Evolutionary conservation across 1,284 basidiomycete species (phyloP), one percentile per base, ranked within the genome.

Genomic region (Butyriboletus pseudospeciosus): DNA sequence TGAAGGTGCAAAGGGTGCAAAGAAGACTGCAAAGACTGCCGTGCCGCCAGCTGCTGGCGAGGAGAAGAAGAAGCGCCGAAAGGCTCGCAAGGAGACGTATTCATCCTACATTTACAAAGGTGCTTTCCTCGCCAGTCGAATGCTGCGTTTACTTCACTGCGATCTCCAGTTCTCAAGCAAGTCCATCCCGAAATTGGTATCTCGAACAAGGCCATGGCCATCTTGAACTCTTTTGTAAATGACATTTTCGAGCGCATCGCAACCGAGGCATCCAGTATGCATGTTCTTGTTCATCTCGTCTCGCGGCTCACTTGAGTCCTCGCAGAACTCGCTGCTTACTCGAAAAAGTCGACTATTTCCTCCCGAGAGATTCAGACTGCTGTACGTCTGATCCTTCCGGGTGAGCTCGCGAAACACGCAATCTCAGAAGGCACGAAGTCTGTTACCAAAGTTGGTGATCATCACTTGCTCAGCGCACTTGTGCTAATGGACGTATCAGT

Each of bases 21-120:
- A 93, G 82, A 94, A 93, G 77, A 91, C 87, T 37, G 78, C 86
- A 65, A 84, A 87, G 67, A 76, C 84, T 60, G 82, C 83, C 9
- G 75, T 78, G 13, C 75, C 80, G 56, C 81, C 79, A 12, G 76
- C 74, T 49, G 78, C 74, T 16, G 85, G 82, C 53, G 85, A 90
- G 72, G 93, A 94, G 85, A 93, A 93, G 84, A 87, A 88, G 79
- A 80, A 89, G 74, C 89, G 88, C 76, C 28, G 47, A 40, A 94
- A 93, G 79, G 71, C 82, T 58, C 79, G 89, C 73, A 92, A 90
- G 82, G 92, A 94, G 78, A 93, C 92, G 7, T 94, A 94, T 79
- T 89, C 89, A 44, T 93, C 92, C 1, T 95, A 95, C 79, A 94
- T 95, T 74, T 94, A 94, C 83, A 94, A 94, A 74, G 88, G 89